Evolutionary conservation across 148 eudicot species (phyloP).

Genomic region (Beta vulgaris): DNA sequence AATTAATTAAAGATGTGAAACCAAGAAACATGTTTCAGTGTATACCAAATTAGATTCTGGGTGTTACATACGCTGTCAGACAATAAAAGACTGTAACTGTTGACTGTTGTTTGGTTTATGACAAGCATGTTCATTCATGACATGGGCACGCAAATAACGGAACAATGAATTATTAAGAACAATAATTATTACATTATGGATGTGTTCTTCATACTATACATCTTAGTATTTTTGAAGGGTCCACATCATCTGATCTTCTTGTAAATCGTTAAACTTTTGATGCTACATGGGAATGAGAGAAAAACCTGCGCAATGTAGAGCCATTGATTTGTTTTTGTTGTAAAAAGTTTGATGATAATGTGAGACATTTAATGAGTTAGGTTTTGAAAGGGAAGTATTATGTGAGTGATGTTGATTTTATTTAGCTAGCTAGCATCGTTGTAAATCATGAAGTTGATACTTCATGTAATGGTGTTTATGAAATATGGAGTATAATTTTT

Average conservation of each 20-base stretch:
- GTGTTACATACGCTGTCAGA: too few relatives aligned
- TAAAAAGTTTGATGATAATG: not conserved
- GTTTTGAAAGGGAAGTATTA: not conserved
- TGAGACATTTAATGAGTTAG: slow-evolving; percentile 3
- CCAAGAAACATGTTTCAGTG: not conserved
- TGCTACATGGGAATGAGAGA: slow-evolving; percentile 8
- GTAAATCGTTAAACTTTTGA: slow-evolving; percentile 9
- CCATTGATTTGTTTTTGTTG: not conserved
- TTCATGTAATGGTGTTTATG: not conserved
- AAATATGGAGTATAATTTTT: too few relatives aligned
- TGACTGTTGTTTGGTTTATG: slow-evolving; percentile 1
- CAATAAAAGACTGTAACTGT: slow-evolving; percentile 8
- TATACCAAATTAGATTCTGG: not conserved
- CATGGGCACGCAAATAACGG: slow-evolving; percentile 4
- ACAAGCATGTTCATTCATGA: slow-evolving; percentile 9
- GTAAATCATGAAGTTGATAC: not conserved
- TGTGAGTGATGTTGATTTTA: not conserved
- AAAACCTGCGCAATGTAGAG: not conserved
- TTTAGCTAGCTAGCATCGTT: not conserved
- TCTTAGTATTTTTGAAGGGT: not conserved
- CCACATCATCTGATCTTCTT: slow-evolving; percentile 18
- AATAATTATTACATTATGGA: too few relatives aligned
- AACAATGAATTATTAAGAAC: too few relatives aligned
- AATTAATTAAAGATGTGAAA: not conserved
- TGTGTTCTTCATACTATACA: too few relatives aligned